Evolutionary conservation across 1,284 basidiomycete species (phyloP), one percentile per base, ranked within the genome.

Genomic region (Pseudozyma thailandica): DNA sequence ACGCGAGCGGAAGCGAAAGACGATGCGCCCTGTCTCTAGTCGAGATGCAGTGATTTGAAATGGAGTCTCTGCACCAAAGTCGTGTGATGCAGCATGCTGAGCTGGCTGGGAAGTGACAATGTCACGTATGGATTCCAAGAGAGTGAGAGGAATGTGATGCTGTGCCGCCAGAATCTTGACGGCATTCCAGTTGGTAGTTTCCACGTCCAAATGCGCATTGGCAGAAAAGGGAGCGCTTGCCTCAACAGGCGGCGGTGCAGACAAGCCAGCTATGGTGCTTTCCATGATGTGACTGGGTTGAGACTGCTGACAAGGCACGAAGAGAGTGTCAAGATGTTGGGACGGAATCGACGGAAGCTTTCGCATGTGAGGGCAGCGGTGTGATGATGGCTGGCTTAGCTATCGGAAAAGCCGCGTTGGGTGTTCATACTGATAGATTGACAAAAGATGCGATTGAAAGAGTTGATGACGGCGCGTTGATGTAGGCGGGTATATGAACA

Each of bases 161-260:
- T 75, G 75, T 23, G 43, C 50, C 15, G 75, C 76, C 28, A 79
- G 53, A 33, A 73, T 68, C 48, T 73, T 74, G 49, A 76, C 73
- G 16, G 77, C 77, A 26, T 71, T 79, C 75, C 72, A 77, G 49
- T 75, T 79, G 48, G 77, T 78, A 4, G 77, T 79, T 50, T 79
- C 77, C 18, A 79, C 72, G 50, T 77, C 75, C 23, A 77, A 25
- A 10, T 46, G 37, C 10, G 57, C 28, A 16, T n/a, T 7, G 30
- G 10, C 41, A 13, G 42, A 25, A 45, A 28, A 28, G 7, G 13
- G 12, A 23, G 13, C 16, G 31, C 26, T 35, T 9, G 21, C n/a
- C 27, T 33, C 15, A 18, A 6, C 25, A 1, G n/a, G 30, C 46
- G 61, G 55, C 50, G 39, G 8, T 15, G 50, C 61, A 42, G 42